These are phyloP conservation scores for Anastatica hierochuntica DNA, from an alignment of 345 rosid genomes.

Conservation along the genomic window DNA sequence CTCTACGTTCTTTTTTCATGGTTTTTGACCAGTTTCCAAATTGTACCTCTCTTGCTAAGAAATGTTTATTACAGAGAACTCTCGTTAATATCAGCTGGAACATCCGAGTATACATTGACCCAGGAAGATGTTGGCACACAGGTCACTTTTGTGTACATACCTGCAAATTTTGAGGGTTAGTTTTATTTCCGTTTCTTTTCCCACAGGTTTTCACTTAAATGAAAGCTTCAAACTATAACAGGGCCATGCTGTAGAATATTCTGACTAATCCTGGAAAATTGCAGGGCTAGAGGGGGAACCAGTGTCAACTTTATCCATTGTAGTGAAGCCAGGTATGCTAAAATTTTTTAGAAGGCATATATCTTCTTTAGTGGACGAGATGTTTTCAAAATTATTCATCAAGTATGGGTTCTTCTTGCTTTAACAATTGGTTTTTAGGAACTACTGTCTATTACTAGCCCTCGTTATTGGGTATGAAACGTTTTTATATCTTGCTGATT, in stretches of 20 bases:
- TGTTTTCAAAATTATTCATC: too few relatives aligned
- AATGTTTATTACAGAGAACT: constrained; percentile 41
- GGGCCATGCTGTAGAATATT: neutral
- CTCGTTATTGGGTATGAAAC: constrained; percentile 3
- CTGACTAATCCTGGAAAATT: constrained; percentile 15
- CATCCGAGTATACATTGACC: constrained; percentile 68
- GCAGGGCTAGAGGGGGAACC: constrained; percentile 91
- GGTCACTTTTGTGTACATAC: constrained; percentile 68
- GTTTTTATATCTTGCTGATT: neutral
- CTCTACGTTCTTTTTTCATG: neutral
- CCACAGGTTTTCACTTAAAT: neutral
- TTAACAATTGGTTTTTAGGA: constrained; percentile 1
- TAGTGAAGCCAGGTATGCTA: constrained; percentile 69
- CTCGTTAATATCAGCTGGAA: constrained; percentile 54
- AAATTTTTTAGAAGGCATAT: neutral
- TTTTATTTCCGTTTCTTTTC: constrained; percentile 5
- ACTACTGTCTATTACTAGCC: constrained; percentile 3
- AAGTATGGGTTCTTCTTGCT: constrained; percentile 1
- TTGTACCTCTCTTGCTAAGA: neutral
- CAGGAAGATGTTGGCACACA: constrained; percentile 77
- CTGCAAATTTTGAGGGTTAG: constrained; percentile 89
- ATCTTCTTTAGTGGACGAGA: neutral
- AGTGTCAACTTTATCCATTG: constrained; percentile 42
- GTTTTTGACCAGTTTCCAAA: constrained; percentile 4
- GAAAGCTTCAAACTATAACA: neutral